These are phyloP conservation scores for Metschnikowia matae DNA, from an alignment of 805 yeast genomes.

Conservation along the genomic window DNA sequence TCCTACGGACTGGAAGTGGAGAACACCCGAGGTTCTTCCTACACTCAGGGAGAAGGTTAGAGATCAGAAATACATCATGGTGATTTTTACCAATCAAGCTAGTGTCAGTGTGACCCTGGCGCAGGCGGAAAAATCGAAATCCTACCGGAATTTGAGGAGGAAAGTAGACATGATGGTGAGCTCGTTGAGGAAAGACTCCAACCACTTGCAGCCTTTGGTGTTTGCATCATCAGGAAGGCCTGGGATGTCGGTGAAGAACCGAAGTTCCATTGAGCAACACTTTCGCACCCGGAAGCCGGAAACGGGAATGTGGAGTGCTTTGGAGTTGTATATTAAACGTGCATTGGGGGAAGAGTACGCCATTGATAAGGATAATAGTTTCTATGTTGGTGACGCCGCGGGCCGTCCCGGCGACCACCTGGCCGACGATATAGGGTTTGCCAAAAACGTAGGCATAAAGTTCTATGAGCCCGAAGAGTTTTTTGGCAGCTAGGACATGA, in stretches of 20 bases:
- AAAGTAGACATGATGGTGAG: constrained; percentile 40
- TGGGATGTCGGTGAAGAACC: constrained; percentile 16
- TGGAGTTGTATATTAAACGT: constrained; percentile 37
- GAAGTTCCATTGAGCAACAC: constrained; percentile 32
- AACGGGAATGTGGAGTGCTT: constrained; percentile 69
- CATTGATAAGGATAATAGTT: constrained; percentile 43
- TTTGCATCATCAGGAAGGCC: constrained; percentile 65
- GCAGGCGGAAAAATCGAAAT: constrained; percentile 22
- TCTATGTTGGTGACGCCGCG: constrained; percentile 96
- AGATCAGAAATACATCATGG: constrained; percentile 40
- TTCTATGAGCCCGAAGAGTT: constrained; percentile 73
- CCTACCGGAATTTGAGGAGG: constrained; percentile 35
- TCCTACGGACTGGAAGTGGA: constrained; percentile 71
- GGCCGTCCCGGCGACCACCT: constrained; percentile 78
- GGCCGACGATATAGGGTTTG: constrained; percentile 73
- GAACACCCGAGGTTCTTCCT: constrained; percentile 20
- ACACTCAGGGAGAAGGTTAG: constrained; percentile 22
- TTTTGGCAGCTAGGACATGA: constrained; percentile 26
- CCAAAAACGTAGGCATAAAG: constrained; percentile 44
- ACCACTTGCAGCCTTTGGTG: constrained; percentile 35
- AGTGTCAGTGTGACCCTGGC: constrained; percentile 44
- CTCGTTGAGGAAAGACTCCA: constrained; percentile 21
- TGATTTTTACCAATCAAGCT: constrained; percentile 86
- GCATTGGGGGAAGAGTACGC: constrained; percentile 14
- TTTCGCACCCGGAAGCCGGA: constrained; percentile 64